phyloP scores from a whole-genome alignment of 176 grass and related monocot genomes.

The Alloteropsis semialata region DNA sequence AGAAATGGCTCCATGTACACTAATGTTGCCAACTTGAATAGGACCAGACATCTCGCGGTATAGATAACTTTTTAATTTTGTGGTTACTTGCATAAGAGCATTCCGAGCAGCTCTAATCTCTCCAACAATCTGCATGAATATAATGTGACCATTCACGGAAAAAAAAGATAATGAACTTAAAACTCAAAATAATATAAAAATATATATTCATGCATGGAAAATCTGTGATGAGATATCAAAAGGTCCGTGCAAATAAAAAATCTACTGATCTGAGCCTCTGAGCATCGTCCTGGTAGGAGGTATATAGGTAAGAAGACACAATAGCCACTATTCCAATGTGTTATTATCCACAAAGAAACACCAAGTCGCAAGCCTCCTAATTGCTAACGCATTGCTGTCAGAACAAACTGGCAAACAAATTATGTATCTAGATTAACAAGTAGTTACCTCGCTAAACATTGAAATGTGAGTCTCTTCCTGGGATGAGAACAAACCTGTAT shows the following conservation, averaged over 20 bases:
- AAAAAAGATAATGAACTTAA: conserved; percentile 9
- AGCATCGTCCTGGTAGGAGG: not conserved
- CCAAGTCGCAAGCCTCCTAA: not conserved
- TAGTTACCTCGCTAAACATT: not conserved
- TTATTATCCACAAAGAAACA: conserved; percentile 8
- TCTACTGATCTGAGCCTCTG: not conserved
- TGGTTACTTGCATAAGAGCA: conserved; percentile 84
- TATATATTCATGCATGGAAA: not conserved
- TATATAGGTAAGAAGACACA: not conserved
- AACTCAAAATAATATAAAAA: not conserved
- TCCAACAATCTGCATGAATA: conserved; percentile 86
- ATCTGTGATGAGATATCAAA: not conserved
- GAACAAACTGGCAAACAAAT: not conserved
- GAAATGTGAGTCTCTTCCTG: not conserved
- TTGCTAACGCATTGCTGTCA: not conserved
- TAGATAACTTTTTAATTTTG: conserved; percentile 72
- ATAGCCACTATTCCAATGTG: not conserved
- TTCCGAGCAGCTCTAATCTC: conserved; percentile 92
- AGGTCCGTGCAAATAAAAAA: not conserved
- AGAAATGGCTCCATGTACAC: conserved; percentile 56
- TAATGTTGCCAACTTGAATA: conserved; percentile 50
- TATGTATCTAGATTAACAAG: not conserved
- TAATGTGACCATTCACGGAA: not conserved
- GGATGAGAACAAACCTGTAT: conserved; percentile 69
- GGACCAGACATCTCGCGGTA: conserved; percentile 62